Conservation (phyloP, 495 filamentous ascomycete genomes). For the Lasiosphaeria ovina region DNA sequence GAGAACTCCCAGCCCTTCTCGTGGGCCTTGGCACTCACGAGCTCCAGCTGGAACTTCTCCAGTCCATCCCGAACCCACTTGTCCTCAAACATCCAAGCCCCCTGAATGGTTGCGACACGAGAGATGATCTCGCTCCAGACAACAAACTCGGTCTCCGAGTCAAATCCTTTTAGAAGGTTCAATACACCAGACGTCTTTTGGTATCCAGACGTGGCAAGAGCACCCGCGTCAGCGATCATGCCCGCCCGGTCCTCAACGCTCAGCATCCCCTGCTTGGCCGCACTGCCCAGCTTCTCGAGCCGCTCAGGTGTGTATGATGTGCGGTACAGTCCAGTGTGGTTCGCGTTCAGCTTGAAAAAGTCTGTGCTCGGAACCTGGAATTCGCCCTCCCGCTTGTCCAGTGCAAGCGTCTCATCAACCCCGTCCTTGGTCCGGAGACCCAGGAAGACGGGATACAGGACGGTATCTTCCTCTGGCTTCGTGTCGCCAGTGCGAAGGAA, state of each 20-base stretch:
- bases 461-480: conserved; percentile 79
- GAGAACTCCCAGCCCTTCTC: conserved; percentile 85
- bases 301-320: conserved; percentile 68
- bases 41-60: conserved; percentile 73
- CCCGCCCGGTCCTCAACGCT: conserved; percentile 92
- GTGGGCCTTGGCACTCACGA: conserved; percentile 75
- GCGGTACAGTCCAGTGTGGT: conserved; percentile 72
- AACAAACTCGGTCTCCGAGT: conserved; percentile 80
- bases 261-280: conserved; percentile 80
- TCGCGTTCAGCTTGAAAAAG: conserved; percentile 78
- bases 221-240: conserved; percentile 93
- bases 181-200: conserved; percentile 89
- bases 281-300: conserved; percentile 70
- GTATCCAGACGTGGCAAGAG: conserved; percentile 85
- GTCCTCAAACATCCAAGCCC: conserved; percentile 88
- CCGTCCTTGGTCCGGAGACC: conserved; percentile 66
- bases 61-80: conserved; percentile 68
- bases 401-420: conserved; percentile 58
- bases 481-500: conserved; percentile 74
- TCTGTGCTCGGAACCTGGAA: conserved; percentile 64
- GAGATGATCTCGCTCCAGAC: conserved; percentile 91
- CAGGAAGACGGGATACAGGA: conserved; percentile 71
- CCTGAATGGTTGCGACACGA: conserved; percentile 70
- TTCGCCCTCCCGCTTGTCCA: conserved; percentile 70
- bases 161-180: conserved; percentile 80